These are phyloP conservation scores for Spergularia azorica DNA, from an alignment of 179 eudicot genomes.

Conservation along the genomic window DNA sequence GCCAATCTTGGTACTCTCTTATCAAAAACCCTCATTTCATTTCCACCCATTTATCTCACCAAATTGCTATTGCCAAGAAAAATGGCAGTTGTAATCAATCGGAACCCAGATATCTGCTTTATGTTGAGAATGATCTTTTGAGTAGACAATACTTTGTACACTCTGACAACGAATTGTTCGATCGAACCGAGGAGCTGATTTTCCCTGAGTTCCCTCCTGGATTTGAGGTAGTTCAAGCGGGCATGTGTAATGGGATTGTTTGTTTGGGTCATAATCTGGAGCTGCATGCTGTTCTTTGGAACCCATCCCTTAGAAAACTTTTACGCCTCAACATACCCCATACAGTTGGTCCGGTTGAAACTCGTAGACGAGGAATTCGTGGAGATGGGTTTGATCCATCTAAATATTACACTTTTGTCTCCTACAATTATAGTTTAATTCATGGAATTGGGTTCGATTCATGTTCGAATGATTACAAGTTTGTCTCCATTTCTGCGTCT, in stretches of 20 bases:
- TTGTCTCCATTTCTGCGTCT: not conserved
- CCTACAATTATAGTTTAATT: not conserved
- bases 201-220: too few relatives aligned
- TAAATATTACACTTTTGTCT: too few relatives aligned
- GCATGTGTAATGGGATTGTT: not conserved
- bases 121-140: not conserved
- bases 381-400: too few relatives aligned
- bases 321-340: not conserved
- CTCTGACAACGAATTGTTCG: not conserved
- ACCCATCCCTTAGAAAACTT: not conserved
- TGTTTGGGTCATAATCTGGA: not conserved
- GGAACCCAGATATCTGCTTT: not conserved
- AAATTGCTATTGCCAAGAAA: not conserved
- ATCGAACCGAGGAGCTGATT: not conserved
- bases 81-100: too few relatives aligned
- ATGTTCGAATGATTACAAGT: not conserved
- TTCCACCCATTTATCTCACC: not conserved
- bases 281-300: not conserved
- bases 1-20: not conserved
- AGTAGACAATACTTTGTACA: not conserved
- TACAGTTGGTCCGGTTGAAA: not conserved
- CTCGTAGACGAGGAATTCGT: not conserved
- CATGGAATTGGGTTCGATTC: not conserved
- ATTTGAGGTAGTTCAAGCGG: too few relatives aligned
- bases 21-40: not conserved